Evolutionary conservation across 345 rosid species (phyloP), one percentile per base, ranked within the genome.

Genomic region (Toxicodendron radicans): DNA sequence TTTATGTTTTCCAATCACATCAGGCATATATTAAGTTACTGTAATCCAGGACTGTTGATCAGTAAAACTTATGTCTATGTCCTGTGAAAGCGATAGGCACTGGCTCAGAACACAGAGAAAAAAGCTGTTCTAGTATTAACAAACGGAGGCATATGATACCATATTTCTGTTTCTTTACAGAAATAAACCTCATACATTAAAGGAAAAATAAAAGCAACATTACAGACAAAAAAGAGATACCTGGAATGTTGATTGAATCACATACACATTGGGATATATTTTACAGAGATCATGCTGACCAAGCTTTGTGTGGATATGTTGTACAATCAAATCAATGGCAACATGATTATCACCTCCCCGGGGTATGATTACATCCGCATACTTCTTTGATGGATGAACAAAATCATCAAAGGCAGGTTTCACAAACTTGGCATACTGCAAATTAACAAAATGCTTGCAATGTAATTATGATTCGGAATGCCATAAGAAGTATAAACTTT

Each of bases 401-500:
- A 94, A 94, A 76, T 94, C 97, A 82, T 94, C 98, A 86, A 94
- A 94, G n/a, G 98, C 98, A 48, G 98, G 98, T 85, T 94, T 94
- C 74, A 94, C 98, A 88, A 94, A 94, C 79, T 92, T 94, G 66
- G 96, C 97, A 78, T 94, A 94, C 97, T 94, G 92, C 82, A 82
- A 20, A 83, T 53, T 73, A 73, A 56, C 27, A 79, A n/a, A 58
- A 67, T 13, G 23, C 58, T 71, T 58, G 43, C 76, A 79, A 70
- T 63, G 18, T 12, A 54, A 18, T 71, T 45, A 54, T 24, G 21
- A 24, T 45, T 20, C 27, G 68, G 7, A 21, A 68, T 21, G 66
- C 23, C 58, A 78, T 23, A 52, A 58, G 62, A 75, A 64, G 69
- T n/a, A 71, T 35, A 27, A 67, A 27, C 17, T 52, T 70, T 17